Percentiles rank a stretch among this genome's conserved stretches.
Conservation (phyloP, 176 grass and related monocot genomes). For the Aegilops bicornis region DNA sequence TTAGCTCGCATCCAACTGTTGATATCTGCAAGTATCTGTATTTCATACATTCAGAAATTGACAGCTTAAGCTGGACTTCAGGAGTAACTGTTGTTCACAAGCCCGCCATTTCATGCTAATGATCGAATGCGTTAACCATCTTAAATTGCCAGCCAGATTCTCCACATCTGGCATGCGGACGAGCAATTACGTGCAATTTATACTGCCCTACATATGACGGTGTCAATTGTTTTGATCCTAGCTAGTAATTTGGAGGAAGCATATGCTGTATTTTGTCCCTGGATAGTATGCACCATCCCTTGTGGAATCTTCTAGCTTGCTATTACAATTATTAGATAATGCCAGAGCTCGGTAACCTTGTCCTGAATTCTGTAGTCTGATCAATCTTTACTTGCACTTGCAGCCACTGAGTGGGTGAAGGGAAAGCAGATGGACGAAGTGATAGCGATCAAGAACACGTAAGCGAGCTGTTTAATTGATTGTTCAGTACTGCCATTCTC, state of each 20-base stretch:
- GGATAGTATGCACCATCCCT: background rate
- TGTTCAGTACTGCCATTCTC: background rate
- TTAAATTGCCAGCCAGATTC: background rate
- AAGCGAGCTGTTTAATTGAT: background rate
- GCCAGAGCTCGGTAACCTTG: background rate
- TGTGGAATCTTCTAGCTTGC: background rate
- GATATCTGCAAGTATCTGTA: background rate
- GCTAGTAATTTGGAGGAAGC: background rate
- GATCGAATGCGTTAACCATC: background rate
- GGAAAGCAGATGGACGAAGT: slow-evolving; percentile 87
- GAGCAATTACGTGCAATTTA: background rate
- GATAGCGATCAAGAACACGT: slow-evolving; percentile 75
- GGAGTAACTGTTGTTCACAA: too few species aligned
- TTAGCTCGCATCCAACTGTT: background rate
- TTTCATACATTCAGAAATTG: background rate
- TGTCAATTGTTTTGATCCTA: background rate
- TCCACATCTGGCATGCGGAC: background rate
- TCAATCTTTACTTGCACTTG: background rate
- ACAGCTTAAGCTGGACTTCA: background rate
- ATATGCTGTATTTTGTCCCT: background rate
- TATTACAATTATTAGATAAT: too few species aligned
- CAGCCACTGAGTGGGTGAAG: slow-evolving; percentile 92
- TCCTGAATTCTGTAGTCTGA: background rate
- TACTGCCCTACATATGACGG: background rate
- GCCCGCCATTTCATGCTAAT: background rate